Evolutionary conservation across 2,329 filamentous ascomycete species (phyloP).

Genomic region (Colletotrichum magnum): DNA sequence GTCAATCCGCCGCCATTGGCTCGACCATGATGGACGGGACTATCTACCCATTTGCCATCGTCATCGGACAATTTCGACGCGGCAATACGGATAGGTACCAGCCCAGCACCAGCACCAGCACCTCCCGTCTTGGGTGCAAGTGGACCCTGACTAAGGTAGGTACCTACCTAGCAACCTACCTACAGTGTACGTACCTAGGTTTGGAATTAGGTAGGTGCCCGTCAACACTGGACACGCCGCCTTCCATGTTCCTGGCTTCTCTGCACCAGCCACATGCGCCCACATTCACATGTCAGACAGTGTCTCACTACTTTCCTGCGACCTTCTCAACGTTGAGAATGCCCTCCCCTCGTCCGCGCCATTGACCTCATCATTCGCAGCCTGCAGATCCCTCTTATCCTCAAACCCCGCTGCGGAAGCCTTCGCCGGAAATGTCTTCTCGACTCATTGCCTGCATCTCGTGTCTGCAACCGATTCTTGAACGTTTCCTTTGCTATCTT

Average conservation of each 20-base stretch:
- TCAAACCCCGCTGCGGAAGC: no score
- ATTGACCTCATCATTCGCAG: slow-evolving; percentile 14
- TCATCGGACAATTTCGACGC: slow-evolving; percentile 23
- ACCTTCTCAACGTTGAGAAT: slow-evolving; percentile 32
- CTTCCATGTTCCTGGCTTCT: not conserved
- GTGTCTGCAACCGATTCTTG: not conserved
- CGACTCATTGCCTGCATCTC: slow-evolving; percentile 3
- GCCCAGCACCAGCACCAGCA: not conserved
- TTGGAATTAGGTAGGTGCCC: no score
- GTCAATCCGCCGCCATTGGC: not conserved
- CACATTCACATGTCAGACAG: slow-evolving; percentile 39
- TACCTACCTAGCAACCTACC: no score
- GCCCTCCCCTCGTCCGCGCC: not conserved
- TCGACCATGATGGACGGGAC: not conserved
- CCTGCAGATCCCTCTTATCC: not conserved
- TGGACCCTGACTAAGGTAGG: no score
- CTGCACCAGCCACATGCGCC: slow-evolving; percentile 27
- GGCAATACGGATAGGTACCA: not conserved
- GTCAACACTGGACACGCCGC: no score
- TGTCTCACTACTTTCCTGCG: slow-evolving; percentile 18
- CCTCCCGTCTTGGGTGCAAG: not conserved
- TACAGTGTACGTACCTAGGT: no score
- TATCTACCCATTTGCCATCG: not conserved
- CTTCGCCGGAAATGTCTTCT: not conserved
- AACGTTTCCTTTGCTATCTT: not conserved